These are phyloP conservation scores for Filosporella fistucella DNA, from an alignment of 495 filamentous ascomycete genomes.

Conservation along the genomic window DNA sequence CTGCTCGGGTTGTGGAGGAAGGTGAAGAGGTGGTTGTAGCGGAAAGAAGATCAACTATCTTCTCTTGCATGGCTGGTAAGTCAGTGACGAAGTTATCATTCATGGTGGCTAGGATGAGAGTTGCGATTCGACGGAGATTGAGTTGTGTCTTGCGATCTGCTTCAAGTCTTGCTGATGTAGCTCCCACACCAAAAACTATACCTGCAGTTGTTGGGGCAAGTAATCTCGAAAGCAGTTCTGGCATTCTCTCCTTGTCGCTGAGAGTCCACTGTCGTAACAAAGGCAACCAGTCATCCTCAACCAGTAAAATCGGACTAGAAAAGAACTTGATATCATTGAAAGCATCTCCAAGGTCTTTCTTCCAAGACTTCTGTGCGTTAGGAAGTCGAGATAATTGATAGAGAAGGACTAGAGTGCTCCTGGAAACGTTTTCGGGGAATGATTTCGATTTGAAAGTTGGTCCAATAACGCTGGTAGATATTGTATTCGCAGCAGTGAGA, in stretches of 20 bases:
- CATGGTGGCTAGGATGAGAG: slow-evolving; percentile 68
- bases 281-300: slow-evolving; percentile 73
- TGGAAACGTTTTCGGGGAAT: slow-evolving; percentile 83
- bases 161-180: slow-evolving; percentile 87
- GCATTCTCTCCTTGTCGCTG: slow-evolving; percentile 81
- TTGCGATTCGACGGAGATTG: slow-evolving; percentile 77
- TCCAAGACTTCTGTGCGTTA: slow-evolving; percentile 84
- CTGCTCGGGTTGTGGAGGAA: slow-evolving; percentile 81
- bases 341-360: slow-evolving; percentile 84
- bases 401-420: slow-evolving; percentile 64
- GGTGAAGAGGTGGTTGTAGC: slow-evolving; percentile 90
- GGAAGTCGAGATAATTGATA: slow-evolving; percentile 72
- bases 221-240: slow-evolving; percentile 73
- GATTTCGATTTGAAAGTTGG: slow-evolving; percentile 79
- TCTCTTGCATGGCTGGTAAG: slow-evolving; percentile 69
- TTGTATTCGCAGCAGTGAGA: slow-evolving; percentile 65
- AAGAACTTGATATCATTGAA: slow-evolving; percentile 91
- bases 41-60: slow-evolving; percentile 76
- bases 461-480: slow-evolving; percentile 78
- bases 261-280: slow-evolving; percentile 78
- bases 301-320: slow-evolving; percentile 49
- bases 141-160: slow-evolving; percentile 91
- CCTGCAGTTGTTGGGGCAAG: slow-evolving; percentile 89
- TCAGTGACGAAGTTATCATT: slow-evolving; percentile 76
- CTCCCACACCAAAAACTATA: slow-evolving; percentile 96